Percentiles rank a stretch among this genome's conserved stretches.
These are phyloP conservation scores for Candida germanica DNA, from an alignment of 805 yeast species.

Conservation along the genomic window DNA sequence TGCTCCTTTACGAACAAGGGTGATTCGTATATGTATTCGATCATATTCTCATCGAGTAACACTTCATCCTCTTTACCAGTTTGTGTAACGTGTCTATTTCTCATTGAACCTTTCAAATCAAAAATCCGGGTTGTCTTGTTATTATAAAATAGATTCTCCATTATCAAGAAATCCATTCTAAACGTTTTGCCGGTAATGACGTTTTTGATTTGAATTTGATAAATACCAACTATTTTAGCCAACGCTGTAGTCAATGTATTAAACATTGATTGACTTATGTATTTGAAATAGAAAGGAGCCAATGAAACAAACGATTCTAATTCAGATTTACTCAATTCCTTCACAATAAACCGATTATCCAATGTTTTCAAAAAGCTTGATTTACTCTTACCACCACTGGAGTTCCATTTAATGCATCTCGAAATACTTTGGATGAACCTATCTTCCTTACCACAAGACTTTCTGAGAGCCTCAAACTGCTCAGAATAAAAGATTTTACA, in stretches of 20 bases:
- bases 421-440: conserved; percentile 85
- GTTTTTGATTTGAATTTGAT: conserved; percentile 82
- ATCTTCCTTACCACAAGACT: conserved; percentile 73
- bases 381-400: conserved; percentile 95
- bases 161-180: conserved; percentile 86
- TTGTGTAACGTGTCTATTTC: conserved; percentile 93
- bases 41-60: conserved; percentile 94
- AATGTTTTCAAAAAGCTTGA: conserved; percentile 89
- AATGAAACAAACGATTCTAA: conserved; percentile 90
- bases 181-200: conserved; percentile 71
- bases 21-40: conserved; percentile 92
- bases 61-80: conserved; percentile 96
- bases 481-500: conserved; percentile 95
- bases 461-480: conserved; percentile 91
- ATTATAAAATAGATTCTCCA: conserved; percentile 92
- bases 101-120: conserved; percentile 96
- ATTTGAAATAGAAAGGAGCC: conserved; percentile 95
- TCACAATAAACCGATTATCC: conserved; percentile 85
- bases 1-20: conserved; percentile 93
- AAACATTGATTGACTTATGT: conserved; percentile 91
- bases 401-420: conserved; percentile 93
- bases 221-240: conserved; percentile 93
- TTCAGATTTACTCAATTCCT: conserved; percentile 84
- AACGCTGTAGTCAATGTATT: conserved; percentile 93
- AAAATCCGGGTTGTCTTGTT: conserved; percentile 80